Conservation (phyloP, 2,329 filamentous ascomycete species). For the Macrophomina phaseolina region DNA sequence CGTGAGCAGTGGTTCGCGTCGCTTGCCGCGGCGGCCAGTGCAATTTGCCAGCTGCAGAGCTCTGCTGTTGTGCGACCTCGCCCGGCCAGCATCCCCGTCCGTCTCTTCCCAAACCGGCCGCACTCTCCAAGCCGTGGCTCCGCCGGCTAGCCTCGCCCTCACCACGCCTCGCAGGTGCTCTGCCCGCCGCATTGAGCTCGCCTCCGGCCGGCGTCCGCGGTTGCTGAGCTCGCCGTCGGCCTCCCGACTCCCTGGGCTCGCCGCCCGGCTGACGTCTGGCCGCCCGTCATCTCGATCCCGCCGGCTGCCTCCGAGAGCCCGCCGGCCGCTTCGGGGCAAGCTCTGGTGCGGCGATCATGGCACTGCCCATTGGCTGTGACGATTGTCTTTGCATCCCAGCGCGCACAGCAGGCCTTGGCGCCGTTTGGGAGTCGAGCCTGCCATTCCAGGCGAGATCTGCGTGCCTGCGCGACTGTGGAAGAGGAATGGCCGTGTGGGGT, state of each 20-base stretch:
- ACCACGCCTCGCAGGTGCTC: background rate
- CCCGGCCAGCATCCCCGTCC: background rate
- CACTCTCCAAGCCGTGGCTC: background rate
- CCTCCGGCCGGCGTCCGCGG: background rate
- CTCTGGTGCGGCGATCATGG: background rate
- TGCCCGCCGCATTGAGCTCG: conserved; percentile 9
- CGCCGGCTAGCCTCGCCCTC: conserved; percentile 1
- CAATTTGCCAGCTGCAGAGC: conserved; percentile 24
- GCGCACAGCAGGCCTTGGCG: conserved; percentile 26
- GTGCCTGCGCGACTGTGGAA: conserved; percentile 23
- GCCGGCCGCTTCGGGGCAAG: conserved; percentile 22
- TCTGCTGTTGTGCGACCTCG: conserved; percentile 15
- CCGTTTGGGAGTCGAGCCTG: conserved; percentile 25
- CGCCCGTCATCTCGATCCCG: conserved; percentile 4
- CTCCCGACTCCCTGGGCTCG: background rate
- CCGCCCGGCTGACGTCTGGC: background rate
- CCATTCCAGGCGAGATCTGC: conserved; percentile 29
- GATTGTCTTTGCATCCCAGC: conserved; percentile 19
- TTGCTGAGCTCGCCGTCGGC: conserved; percentile 1
- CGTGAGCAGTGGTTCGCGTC: conserved; percentile 21
- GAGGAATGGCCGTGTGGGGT: conserved; percentile 28
- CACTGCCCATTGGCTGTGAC: conserved; percentile 23
- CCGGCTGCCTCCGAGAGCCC: background rate
- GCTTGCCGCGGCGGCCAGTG: conserved; percentile 22
- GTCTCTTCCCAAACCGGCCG: conserved; percentile 13